Conservation (phyloP, 2,329 filamentous ascomycete genomes). For the Monosporascus ibericus region DNA sequence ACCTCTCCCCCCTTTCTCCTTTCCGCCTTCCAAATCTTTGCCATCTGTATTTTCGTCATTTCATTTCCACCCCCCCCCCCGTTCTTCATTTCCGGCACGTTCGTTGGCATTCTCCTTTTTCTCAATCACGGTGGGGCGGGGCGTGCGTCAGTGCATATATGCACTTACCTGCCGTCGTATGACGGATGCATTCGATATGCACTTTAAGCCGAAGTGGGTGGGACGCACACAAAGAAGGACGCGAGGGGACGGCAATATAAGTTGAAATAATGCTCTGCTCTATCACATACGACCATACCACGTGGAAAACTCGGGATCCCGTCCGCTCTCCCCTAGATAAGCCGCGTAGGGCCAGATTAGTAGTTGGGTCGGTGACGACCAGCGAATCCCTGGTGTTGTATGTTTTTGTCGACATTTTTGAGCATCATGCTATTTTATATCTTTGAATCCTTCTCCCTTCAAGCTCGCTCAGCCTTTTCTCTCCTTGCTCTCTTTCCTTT, state of each 20-base stretch:
- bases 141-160: too few species aligned
- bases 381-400: conserved; percentile 27
- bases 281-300: conserved; percentile 27
- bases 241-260: conserved; percentile 11
- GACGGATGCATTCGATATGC: background rate
- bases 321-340: conserved; percentile 24
- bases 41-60: background rate
- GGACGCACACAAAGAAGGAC: too few species aligned
- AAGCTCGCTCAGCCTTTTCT: background rate
- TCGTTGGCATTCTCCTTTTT: background rate
- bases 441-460: background rate
- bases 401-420: conserved; percentile 16
- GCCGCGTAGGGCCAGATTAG: too few species aligned
- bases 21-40: background rate
- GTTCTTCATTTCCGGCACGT: background rate
- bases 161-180: too few species aligned
- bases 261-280: accelerated
- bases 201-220: too few species aligned
- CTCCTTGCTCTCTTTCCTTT: background rate
- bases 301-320: conserved; percentile 24
- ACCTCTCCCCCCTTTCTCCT: background rate
- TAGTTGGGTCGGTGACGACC: too few species aligned
- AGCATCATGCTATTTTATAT: background rate
- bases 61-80: background rate
- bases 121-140: too few species aligned